These are phyloP conservation scores for Boletus rubescentipes DNA, from an alignment of 768 basidiomycete genomes.

Conservation along the genomic window DNA sequence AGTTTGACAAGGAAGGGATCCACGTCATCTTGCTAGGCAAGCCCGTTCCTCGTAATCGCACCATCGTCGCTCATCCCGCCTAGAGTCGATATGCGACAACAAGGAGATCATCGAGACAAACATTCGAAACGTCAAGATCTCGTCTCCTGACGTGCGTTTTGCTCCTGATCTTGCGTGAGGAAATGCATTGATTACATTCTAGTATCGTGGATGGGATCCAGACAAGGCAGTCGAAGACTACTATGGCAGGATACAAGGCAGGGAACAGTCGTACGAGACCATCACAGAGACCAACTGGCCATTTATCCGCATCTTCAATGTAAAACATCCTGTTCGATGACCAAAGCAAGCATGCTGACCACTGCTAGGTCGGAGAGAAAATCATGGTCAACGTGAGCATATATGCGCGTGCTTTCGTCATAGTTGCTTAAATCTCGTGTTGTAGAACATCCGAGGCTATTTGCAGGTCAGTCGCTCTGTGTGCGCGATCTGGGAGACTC, in stretches of 20 bases:
- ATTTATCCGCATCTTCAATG: slow-evolving; percentile 93
- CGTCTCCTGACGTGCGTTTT: slow-evolving; percentile 86
- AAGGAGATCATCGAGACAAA: slow-evolving; percentile 92
- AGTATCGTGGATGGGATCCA: slow-evolving; percentile 94
- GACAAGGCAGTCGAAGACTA: slow-evolving; percentile 93
- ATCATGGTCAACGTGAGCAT: slow-evolving; percentile 85
- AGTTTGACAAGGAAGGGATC: slow-evolving; percentile 81
- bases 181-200: slow-evolving; percentile 1
- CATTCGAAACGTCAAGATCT: slow-evolving; percentile 95
- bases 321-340: slow-evolving; percentile 29
- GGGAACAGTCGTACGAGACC: slow-evolving; percentile 87
- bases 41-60: slow-evolving; percentile 9
- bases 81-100: slow-evolving; percentile 91
- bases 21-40: slow-evolving; percentile 93
- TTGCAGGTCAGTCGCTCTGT: slow-evolving; percentile 58
- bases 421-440: not conserved
- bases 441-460: slow-evolving; percentile 82
- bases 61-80: slow-evolving; percentile 6
- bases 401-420: not conserved
- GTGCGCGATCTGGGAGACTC: not conserved
- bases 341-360: slow-evolving; percentile 6
- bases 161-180: not conserved
- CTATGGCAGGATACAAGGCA: slow-evolving; percentile 81
- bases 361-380: slow-evolving; percentile 81
- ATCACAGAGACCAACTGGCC: slow-evolving; percentile 91